Evolutionary conservation across 352 stramenopile species (phyloP).

Genomic region (Saprolegnia diclina): DNA sequence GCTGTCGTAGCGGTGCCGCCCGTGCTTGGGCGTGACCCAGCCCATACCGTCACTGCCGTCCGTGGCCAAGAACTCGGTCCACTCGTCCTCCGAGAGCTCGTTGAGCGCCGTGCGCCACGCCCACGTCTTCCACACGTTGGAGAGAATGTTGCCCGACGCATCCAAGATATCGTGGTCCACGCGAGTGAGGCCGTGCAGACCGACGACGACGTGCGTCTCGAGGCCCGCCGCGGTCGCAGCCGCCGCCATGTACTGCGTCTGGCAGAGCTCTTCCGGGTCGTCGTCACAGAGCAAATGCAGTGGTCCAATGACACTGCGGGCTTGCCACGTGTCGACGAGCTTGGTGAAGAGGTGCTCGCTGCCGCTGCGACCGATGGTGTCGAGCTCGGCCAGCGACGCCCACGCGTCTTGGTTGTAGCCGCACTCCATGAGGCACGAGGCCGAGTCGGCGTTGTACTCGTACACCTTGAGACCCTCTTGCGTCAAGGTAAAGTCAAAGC

Average conservation of each 20-base stretch:
- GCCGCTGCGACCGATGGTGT: neutral
- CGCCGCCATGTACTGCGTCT: conserved; percentile 16
- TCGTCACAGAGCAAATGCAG: conserved; percentile 13
- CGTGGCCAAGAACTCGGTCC: neutral
- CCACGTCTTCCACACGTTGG: conserved; percentile 22
- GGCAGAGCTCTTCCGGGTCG: conserved; percentile 14
- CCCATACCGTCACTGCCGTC: neutral
- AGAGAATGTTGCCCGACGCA: neutral
- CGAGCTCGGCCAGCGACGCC: neutral
- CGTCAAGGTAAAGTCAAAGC: conserved; percentile 13
- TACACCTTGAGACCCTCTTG: conserved; percentile 9
- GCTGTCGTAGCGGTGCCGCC: neutral
- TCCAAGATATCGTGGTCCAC: conserved; percentile 6
- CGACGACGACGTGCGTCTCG: conserved; percentile 4
- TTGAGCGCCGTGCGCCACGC: conserved; percentile 18
- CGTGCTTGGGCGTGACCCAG: neutral
- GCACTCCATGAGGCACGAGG: conserved; percentile 19
- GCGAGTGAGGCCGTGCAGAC: neutral
- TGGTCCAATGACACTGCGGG: neutral
- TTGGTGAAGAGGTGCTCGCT: conserved; percentile 6
- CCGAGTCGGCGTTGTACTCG: conserved; percentile 24
- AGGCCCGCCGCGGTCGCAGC: conserved; percentile 4
- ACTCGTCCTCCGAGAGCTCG: conserved; percentile 17
- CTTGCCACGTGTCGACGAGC: neutral
- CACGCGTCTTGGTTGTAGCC: conserved; percentile 22